Percentiles rank a stretch among this genome's conserved stretches.
phyloP scores from a whole-genome alignment of 2,329 filamentous ascomycete genomes.

The Botrytis deweyae region DNA sequence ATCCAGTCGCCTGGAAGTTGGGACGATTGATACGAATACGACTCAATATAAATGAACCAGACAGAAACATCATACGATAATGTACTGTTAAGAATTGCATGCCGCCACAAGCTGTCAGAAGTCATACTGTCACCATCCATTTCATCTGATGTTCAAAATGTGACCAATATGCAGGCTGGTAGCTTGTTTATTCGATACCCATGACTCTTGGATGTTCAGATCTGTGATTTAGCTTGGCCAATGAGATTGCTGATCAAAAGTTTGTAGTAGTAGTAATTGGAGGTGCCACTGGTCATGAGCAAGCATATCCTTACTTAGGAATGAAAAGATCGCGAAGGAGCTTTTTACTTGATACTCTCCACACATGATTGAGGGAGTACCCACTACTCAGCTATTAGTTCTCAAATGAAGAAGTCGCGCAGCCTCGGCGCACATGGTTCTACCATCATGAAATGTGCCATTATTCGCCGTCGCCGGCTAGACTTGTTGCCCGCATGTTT shows the following conservation, averaged over 20 bases:
- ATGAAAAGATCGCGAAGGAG: neutral
- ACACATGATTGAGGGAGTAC: neutral
- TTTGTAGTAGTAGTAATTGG: neutral
- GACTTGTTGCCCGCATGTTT: neutral
- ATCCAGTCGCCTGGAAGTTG: neutral
- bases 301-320: slow-evolving; percentile 11
- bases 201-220: neutral
- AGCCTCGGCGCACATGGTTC: neutral
- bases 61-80: neutral
- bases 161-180: neutral
- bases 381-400: neutral
- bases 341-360: neutral
- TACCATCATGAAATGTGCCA: neutral
- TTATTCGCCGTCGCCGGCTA: neutral
- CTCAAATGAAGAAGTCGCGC: neutral
- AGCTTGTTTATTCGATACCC: neutral
- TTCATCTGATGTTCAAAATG: slow-evolving; percentile 4
- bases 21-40: neutral
- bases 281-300: neutral
- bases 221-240: neutral
- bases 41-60: neutral
- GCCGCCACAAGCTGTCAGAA: neutral
- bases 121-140: neutral
- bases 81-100: neutral
- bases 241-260: neutral